Percentiles rank a stretch among this genome's conserved stretches.
Conservation (phyloP, 345 rosid species). For the Tarenaya hassleriana region DNA sequence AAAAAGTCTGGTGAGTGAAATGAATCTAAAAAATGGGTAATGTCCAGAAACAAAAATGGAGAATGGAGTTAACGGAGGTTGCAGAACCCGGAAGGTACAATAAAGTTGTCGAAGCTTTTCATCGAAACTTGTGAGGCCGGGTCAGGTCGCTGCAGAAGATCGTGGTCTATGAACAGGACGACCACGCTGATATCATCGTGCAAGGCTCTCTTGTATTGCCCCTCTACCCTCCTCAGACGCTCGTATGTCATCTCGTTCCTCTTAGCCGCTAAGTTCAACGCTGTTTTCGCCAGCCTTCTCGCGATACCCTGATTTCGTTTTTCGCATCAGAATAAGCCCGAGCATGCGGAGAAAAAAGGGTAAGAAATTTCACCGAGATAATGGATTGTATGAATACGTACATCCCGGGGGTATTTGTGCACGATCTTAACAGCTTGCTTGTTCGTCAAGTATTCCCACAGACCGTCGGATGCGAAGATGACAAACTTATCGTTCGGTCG, state of each 20-base stretch:
- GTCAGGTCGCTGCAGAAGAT: constrained; percentile 31
- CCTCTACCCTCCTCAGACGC: constrained; percentile 57
- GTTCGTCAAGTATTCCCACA: constrained; percentile 82
- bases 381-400: constrained; percentile 31
- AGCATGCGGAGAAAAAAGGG: neutral
- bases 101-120: constrained; percentile 50
- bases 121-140: constrained; percentile 58
- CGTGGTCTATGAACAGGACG: constrained; percentile 73
- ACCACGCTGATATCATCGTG: constrained; percentile 92
- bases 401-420: constrained; percentile 54
- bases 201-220: constrained; percentile 54
- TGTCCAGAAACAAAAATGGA: no score
- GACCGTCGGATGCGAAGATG: constrained; percentile 95
- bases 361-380: no score
- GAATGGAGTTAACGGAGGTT: neutral
- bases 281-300: constrained; percentile 58
- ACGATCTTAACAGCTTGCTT: constrained; percentile 86
- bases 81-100: constrained; percentile 68
- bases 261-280: constrained; percentile 63
- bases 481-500: constrained; percentile 68
- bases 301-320: constrained; percentile 60
- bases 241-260: constrained; percentile 62
- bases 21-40: no score
- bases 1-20: no score
- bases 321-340: neutral